Evolutionary conservation across 2,329 filamentous ascomycete species (phyloP).

Genomic region (Zarea fungicola): DNA sequence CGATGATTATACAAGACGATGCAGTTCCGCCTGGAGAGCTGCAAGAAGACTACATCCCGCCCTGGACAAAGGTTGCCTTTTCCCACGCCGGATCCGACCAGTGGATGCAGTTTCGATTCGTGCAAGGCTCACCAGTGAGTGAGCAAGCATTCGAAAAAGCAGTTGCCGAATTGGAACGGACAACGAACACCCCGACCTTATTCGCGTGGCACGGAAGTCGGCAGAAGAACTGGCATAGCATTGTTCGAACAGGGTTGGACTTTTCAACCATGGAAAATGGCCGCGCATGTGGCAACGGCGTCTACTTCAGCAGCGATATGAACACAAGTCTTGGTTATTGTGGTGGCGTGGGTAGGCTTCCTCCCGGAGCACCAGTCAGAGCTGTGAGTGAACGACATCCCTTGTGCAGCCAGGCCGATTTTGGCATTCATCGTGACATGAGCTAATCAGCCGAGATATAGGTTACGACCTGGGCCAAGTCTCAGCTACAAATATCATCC

Average conservation of each 20-base stretch:
- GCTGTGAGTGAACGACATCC: no score
- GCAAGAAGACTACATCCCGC: background rate
- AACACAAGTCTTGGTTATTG: conserved; percentile 51
- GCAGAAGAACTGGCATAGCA: conserved; percentile 81
- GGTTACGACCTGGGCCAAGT: conserved; percentile 56
- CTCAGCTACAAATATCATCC: conserved; percentile 50
- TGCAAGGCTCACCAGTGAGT: conserved; percentile 83
- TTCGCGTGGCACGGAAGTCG: conserved; percentile 84
- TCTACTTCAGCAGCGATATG: conserved; percentile 68
- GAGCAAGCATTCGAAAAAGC: conserved; percentile 66
- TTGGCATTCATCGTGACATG: no score
- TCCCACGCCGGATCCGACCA: conserved; percentile 40
- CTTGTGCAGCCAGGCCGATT: no score
- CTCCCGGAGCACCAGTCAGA: no score
- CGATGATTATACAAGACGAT: conserved; percentile 75
- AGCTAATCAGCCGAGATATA: no score
- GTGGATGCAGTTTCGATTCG: conserved; percentile 80
- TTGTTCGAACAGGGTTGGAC: conserved; percentile 76
- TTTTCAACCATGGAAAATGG: conserved; percentile 60
- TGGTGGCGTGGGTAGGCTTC: no score
- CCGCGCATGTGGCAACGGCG: conserved; percentile 69
- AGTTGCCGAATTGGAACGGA: conserved; percentile 44
- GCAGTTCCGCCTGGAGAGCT: conserved; percentile 20
- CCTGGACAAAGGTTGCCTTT: conserved; percentile 40
- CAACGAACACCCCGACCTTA: conserved; percentile 55